Evolutionary conservation across 2,329 filamentous ascomycete species (phyloP), one percentile per base, ranked within the genome.

Genomic region (Teratosphaeria viscida): DNA sequence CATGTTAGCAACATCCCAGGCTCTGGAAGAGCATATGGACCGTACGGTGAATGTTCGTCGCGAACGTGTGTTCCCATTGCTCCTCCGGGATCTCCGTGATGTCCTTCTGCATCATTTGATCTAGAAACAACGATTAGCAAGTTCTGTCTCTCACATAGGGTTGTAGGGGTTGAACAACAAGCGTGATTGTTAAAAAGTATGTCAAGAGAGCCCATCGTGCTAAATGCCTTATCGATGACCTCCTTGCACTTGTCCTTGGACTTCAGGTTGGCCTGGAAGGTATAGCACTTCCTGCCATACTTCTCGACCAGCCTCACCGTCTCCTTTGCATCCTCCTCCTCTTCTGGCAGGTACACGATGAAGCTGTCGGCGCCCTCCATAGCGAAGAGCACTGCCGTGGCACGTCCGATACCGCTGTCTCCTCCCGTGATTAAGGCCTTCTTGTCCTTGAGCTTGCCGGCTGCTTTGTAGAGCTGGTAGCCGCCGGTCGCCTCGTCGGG

Each of bases 351-450:
- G 67, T 94, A 90, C 3, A 83, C 82, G 64, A 94, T 90, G 60
- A 88, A 78, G 56, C 81, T 83, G 63, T 88, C 84, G 14, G 88
- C 88, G 5, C 89, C 90, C 73, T 94, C 90, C 80, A 90, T 87
- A 47, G 89, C 89, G 67, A 87, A 94, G 0, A 94, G 78, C 16
- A 92, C 80, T 1, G 89, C 88, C 1, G 86, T 83, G 1, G 89
- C 85, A 43, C 88, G 84, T 6, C 89, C 88, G 64, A 94, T 92
- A 1, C 89, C 89, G 6, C 83, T 86, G 73, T 92, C 89, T 3
- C 89, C 89, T 16, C 89, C 89, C 0, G 89, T 92, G 67, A 94
- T 92, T 60, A 94, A 74, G 7, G 89, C 88, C 61, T 84, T 88
- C 74, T 87, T 89, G 62, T 85, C 88, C 67, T 83, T 74, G 6